Conservation (phyloP, 2,329 filamentous ascomycete genomes). For the Hymenoscyphus infarciens region DNA sequence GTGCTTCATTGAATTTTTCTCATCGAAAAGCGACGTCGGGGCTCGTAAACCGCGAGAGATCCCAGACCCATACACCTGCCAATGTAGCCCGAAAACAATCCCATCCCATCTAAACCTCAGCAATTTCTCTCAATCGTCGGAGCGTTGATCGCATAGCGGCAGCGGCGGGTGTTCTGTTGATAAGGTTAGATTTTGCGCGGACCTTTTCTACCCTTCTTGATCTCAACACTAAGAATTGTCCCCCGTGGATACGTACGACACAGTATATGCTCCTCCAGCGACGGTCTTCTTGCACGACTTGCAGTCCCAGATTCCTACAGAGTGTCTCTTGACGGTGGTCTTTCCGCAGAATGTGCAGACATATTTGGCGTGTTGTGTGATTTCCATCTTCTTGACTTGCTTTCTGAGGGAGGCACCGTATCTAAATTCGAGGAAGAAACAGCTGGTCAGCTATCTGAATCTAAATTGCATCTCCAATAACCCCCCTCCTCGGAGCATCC, state of each 20-base stretch:
- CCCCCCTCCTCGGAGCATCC: background rate
- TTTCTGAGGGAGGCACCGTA: slow-evolving; percentile 99
- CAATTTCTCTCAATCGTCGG: slow-evolving; percentile 94
- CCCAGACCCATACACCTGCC: slow-evolving; percentile 36
- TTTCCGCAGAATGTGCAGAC: slow-evolving; percentile 99
- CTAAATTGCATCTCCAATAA: background rate
- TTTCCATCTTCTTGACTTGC: slow-evolving; percentile 99
- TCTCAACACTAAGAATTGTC: background rate
- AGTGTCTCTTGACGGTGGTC: slow-evolving; percentile 84
- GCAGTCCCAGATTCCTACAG: slow-evolving; percentile 97
- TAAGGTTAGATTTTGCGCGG: slow-evolving; percentile 1
- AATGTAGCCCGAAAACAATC: slow-evolving; percentile 32
- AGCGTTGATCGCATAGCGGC: slow-evolving; percentile 94
- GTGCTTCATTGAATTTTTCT: slow-evolving; percentile 31
- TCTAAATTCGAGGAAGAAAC: slow-evolving; percentile 45
- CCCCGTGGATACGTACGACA: slow-evolving; percentile 71
- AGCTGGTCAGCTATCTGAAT: slow-evolving; percentile 22
- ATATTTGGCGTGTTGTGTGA: slow-evolving; percentile 96
- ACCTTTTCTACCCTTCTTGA: background rate
- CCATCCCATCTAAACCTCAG: slow-evolving; percentile 70
- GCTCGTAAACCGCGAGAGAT: slow-evolving; percentile 29
- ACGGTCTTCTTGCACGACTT: slow-evolving; percentile 90
- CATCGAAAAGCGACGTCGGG: slow-evolving; percentile 35
- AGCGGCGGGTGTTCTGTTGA: slow-evolving; percentile 79
- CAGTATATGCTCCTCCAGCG: slow-evolving; percentile 89